Evolutionary conservation across 441 rosid species (phyloP), one percentile per base, ranked within the genome.

Genomic region (Flueggea neowawraea): DNA sequence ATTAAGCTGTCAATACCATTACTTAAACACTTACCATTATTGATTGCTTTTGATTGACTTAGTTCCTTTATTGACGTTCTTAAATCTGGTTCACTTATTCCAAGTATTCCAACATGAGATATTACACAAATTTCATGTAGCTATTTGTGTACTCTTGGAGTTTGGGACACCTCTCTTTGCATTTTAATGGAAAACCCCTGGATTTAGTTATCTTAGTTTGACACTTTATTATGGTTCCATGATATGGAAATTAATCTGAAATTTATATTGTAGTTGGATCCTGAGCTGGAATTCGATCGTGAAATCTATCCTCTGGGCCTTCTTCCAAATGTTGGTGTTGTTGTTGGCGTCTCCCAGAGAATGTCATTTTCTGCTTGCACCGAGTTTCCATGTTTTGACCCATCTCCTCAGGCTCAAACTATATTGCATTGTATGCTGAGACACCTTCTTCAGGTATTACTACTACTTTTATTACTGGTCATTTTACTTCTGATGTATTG

Each of bases 271-370:
- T 64, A 95, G 98, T 77, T 95, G 93, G 98, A 95, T 75, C 97
- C 99, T 48, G 99, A 92, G 82, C 83, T 92, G 61, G 97, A 95
- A 77, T 95, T 95, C 79, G 99, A 95, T 68, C 93, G 96, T 45
- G 99, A 95, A 82, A 93, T 90, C 41, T 92, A 95, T 71, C 98
- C 99, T 54, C 65, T 95, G 63, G 98, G 99, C 45, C 98, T 95
- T 76, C 85, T 95, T 77, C 99, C 99, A 72, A 95, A 90, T 73
- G 89, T 82, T 45, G 99, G 99, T 48, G 91, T 91, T 43, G 97
- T 92, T 74, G 98, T 95, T 68, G 97, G 99, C 68, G 93, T 92
- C 68, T 90, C 93, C 62, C 99, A 95, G 72, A 87, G 98, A 78
- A 70, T 92, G 96, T 95, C 97, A 33, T 92, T 92, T 84, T 81